Percentiles rank a stretch among this genome's conserved stretches.
These are phyloP conservation scores for Phytophthora aleatoria DNA, from an alignment of 352 stramenopile genomes.

Conservation along the genomic window DNA sequence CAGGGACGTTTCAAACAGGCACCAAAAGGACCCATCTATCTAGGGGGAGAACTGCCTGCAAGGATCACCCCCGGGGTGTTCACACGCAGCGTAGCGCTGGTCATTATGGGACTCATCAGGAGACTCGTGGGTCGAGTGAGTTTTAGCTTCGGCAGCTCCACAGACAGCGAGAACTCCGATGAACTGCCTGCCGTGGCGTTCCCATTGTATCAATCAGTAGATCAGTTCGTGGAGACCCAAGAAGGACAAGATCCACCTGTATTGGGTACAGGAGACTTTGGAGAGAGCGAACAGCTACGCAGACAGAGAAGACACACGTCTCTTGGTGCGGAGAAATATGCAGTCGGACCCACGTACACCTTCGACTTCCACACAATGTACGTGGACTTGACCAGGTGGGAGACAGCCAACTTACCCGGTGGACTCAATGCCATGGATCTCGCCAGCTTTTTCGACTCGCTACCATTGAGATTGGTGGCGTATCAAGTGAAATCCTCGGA, in stretches of 20 bases:
- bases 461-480: conserved; percentile 72
- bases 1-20: conserved; percentile 81
- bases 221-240: conserved; percentile 79
- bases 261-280: conserved; percentile 65
- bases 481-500: conserved; percentile 54
- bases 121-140: conserved; percentile 66
- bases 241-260: conserved; percentile 53
- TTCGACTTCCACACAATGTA: conserved; percentile 93
- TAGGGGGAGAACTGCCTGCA: conserved; percentile 75
- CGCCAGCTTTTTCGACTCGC: conserved; percentile 77
- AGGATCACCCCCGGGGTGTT: conserved; percentile 73
- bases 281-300: conserved; percentile 58
- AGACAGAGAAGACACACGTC: conserved; percentile 48
- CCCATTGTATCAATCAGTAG: conserved; percentile 78
- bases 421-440: conserved; percentile 74
- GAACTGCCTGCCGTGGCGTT: conserved; percentile 74
- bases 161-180: conserved; percentile 16
- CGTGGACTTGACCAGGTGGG: conserved; percentile 79
- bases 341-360: conserved; percentile 78
- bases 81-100: conserved; percentile 72
- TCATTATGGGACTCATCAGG: conserved; percentile 82
- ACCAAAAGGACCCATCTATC: conserved; percentile 59
- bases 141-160: conserved; percentile 69
- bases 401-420: conserved; percentile 79
- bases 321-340: conserved; percentile 52